A percentile compares a stretch with the other conserved stretches of the same genome.
Conservation (phyloP, 371 early-diverging fungal genomes). For the Smittium mucronatum region DNA sequence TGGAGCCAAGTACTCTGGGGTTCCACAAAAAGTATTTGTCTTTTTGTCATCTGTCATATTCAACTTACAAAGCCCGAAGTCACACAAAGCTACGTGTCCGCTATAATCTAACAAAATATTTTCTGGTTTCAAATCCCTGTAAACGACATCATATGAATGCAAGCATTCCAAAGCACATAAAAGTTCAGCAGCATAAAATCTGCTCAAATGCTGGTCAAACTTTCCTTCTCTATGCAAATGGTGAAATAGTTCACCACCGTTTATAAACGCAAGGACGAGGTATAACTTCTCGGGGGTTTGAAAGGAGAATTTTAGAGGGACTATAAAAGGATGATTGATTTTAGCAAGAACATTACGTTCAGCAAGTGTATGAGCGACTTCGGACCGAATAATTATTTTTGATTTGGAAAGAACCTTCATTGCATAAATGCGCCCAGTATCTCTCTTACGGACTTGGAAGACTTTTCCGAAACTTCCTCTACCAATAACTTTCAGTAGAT, state of each 20-base stretch:
- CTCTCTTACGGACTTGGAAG: too few species aligned
- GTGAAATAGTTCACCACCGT: conserved; percentile 77
- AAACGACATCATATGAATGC: too few species aligned
- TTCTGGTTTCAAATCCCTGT: too few species aligned
- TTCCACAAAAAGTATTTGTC: too few species aligned
- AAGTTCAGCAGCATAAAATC: too few species aligned
- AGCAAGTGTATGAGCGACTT: conserved; percentile 89
- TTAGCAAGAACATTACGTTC: conserved; percentile 90
- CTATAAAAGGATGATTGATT: conserved; percentile 93
- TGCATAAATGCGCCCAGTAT: too few species aligned
- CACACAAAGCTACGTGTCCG: conserved; percentile 77
- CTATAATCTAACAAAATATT: too few species aligned
- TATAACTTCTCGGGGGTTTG: conserved; percentile 88
- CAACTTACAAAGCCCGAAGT: conserved; percentile 73
- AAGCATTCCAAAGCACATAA: too few species aligned
- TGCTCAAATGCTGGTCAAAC: too few species aligned
- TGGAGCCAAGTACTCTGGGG: conserved; percentile 95
- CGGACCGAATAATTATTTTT: conserved; percentile 91
- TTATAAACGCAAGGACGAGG: conserved; percentile 98
- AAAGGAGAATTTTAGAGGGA: conserved; percentile 90
- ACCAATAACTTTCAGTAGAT: too few species aligned
- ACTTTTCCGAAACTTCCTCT: too few species aligned
- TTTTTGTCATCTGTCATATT: conserved; percentile 96
- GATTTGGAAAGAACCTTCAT: conserved; percentile 91
- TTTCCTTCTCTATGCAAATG: conserved; percentile 43